Conservation (phyloP, 139 green algal species). For the Microglena sp. region DNA sequence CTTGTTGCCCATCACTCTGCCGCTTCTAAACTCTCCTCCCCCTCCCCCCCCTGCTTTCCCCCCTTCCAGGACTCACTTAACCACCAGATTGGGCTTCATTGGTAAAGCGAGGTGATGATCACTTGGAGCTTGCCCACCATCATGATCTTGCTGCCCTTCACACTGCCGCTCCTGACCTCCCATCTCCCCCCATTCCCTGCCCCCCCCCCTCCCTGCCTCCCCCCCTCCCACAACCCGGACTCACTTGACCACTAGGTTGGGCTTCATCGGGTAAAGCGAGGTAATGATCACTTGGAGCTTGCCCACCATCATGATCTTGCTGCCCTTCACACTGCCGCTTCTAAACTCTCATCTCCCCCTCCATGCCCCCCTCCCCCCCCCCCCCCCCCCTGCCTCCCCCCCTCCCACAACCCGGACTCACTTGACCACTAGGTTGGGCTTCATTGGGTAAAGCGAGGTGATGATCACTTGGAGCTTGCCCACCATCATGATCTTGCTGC, state of each 20-base stretch:
- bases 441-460: conserved; percentile 12
- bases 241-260: conserved; percentile 30
- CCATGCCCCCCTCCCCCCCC: no score
- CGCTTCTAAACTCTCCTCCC: no score
- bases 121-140: conserved; percentile 40
- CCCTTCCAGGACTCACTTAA: conserved; percentile 10
- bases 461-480: conserved; percentile 37
- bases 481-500: conserved; percentile 36
- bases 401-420: no score
- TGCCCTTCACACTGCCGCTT: no score
- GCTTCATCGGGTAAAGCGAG: conserved; percentile 18
- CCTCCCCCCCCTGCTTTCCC: no score
- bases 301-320: conserved; percentile 39
- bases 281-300: conserved; percentile 29
- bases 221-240: no score
- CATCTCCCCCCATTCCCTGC: no score
- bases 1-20: no score
- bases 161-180: no score
- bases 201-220: no score
- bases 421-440: conserved; percentile 33
- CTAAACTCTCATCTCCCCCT: no score
- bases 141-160: conserved; percentile 31
- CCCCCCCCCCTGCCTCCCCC: no score
- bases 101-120: conserved; percentile 22
- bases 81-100: conserved; percentile 24